These are phyloP conservation scores for Pseudotsuga menziesii DNA, from an alignment of 75 land plant species.

Conservation along the genomic window DNA sequence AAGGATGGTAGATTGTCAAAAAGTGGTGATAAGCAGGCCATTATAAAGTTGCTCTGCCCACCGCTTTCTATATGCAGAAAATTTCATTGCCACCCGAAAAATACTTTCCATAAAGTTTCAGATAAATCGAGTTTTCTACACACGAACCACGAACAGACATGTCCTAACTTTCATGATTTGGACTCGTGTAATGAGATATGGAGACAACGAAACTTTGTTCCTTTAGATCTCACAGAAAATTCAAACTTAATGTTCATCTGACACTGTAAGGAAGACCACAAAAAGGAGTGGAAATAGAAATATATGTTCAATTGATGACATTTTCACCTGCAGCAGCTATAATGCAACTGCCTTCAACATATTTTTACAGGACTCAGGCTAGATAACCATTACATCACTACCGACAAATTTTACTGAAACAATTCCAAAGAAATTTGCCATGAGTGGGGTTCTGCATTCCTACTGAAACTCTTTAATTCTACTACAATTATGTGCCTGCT, in stretches of 20 bases:
- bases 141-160: too few species aligned
- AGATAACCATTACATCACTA: background rate
- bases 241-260: too few species aligned
- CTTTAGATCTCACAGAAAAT: background rate
- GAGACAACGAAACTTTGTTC: background rate
- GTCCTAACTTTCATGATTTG: background rate
- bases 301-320: background rate
- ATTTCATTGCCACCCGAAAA: too few species aligned
- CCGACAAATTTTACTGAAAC: conserved; percentile 1
- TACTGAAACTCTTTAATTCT: too few species aligned
- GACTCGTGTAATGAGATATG: background rate
- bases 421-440: background rate
- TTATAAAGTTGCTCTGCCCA: too few species aligned
- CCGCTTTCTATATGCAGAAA: too few species aligned
- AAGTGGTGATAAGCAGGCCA: too few species aligned
- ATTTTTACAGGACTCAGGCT: background rate
- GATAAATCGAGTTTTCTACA: too few species aligned
- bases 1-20: too few species aligned
- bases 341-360: conserved; percentile 6
- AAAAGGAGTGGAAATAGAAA: background rate
- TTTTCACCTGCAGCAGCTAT: background rate
- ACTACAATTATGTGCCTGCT: background rate
- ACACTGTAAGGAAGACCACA: too few species aligned
- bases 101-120: too few species aligned
- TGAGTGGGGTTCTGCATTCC: too few species aligned